Conservation (phyloP, 306 rosid genomes). For the Casuarina equisetifolia region DNA sequence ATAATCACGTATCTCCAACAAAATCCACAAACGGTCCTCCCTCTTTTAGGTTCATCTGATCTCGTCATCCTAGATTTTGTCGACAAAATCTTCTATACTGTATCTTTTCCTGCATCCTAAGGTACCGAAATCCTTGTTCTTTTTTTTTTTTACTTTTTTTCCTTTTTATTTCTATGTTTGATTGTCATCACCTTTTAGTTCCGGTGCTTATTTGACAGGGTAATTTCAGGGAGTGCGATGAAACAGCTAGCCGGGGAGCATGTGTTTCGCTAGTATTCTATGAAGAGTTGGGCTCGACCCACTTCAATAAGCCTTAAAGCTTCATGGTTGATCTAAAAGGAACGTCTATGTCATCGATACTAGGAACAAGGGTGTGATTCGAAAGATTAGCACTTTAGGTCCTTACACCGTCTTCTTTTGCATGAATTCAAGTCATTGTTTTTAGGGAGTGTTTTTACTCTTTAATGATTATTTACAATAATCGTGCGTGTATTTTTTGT, state of each 20-base stretch:
- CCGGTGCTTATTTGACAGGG: neutral
- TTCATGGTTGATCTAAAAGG: slow-evolving; percentile 58
- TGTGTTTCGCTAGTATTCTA: slow-evolving; percentile 44
- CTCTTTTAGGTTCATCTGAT: slow-evolving; percentile 51
- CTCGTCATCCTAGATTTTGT: slow-evolving; percentile 53
- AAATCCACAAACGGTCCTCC: slow-evolving; percentile 40
- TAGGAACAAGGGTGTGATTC: slow-evolving; percentile 34
- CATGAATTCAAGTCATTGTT: neutral
- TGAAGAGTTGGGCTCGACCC: slow-evolving; percentile 50
- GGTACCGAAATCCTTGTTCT: slow-evolving; percentile 34
- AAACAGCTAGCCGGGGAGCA: slow-evolving; percentile 40
- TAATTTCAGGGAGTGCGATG: slow-evolving; percentile 44
- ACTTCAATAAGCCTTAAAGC: slow-evolving; percentile 48
- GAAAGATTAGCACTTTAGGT: slow-evolving; percentile 63
- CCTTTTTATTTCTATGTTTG: neutral
- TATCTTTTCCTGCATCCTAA: slow-evolving; percentile 45
- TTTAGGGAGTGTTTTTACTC: neutral
- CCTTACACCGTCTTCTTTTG: neutral
- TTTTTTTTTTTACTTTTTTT: neutral
- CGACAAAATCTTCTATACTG: slow-evolving; percentile 50
- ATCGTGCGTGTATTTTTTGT: too few species aligned
- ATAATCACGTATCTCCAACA: too few species aligned
- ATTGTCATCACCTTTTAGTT: neutral
- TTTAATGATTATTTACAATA: too few species aligned
- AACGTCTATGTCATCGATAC: slow-evolving; percentile 66